These are phyloP conservation scores for Sporothrix humicola DNA, from an alignment of 2,329 filamentous ascomycete genomes.

Conservation along the genomic window DNA sequence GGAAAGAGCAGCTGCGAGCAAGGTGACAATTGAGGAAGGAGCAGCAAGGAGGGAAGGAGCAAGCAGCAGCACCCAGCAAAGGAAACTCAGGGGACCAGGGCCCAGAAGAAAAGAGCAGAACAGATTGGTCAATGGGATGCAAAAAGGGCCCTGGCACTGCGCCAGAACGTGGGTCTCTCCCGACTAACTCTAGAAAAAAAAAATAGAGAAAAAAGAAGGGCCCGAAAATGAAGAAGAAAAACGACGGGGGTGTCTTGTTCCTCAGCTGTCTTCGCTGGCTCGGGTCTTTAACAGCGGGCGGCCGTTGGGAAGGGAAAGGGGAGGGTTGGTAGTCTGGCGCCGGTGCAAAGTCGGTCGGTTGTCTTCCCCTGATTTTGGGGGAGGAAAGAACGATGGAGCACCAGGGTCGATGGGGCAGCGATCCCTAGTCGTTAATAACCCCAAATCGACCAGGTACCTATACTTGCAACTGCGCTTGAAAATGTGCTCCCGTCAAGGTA, in stretches of 20 bases:
- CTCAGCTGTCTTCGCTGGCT: constrained; percentile 9
- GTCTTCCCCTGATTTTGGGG: constrained; percentile 28
- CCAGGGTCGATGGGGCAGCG: not conserved
- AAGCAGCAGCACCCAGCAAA: not conserved
- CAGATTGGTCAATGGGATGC: constrained; percentile 33
- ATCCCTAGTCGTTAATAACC: constrained; percentile 12
- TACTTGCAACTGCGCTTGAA: not conserved
- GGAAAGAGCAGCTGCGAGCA: constrained; percentile 11
- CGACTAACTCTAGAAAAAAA: not conserved
- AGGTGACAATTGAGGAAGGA: constrained; percentile 29
- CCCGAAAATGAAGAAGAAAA: constrained; percentile 5
- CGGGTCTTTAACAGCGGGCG: constrained; percentile 8
- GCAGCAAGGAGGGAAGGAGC: constrained; percentile 21
- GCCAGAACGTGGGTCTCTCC: constrained; percentile 28
- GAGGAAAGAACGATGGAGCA: constrained; percentile 12
- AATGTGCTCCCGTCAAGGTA: not conserved
- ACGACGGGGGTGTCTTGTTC: constrained; percentile 12
- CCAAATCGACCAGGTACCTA: constrained; percentile 1
- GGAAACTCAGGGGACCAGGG: constrained; percentile 21
- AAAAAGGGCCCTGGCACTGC: constrained; percentile 12
- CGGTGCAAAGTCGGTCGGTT: constrained; percentile 24
- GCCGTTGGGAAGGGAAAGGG: constrained; percentile 27
- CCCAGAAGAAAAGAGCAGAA: constrained; percentile 28
- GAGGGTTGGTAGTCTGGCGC: constrained; percentile 3
- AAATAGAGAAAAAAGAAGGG: constrained; percentile 7